Evolutionary conservation across 768 basidiomycete genomes (phyloP).

Genomic region (Pisolithus orientalis): DNA sequence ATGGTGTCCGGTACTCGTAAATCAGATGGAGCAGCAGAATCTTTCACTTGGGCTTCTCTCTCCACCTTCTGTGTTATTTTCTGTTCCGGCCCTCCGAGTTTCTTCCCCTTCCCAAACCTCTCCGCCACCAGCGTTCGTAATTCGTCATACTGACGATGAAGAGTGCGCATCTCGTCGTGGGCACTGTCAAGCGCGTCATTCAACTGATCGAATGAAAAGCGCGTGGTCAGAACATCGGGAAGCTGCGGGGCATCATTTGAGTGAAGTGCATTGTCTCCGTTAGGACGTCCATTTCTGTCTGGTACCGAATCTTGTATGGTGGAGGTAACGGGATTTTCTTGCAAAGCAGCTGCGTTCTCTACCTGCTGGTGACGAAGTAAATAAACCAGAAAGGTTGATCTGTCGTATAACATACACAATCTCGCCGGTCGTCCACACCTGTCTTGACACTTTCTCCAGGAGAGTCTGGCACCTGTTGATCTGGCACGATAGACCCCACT

Average conservation of each 20-base stretch:
- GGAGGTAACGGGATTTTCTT: neutral
- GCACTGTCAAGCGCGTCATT: conserved; percentile 19
- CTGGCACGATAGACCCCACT: too few species aligned
- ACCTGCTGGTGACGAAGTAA: too few species aligned
- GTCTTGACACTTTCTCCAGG: too few species aligned
- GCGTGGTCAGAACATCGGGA: neutral
- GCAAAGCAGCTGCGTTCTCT: too few species aligned
- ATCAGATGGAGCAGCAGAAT: neutral
- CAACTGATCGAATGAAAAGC: conserved; percentile 20
- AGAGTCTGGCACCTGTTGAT: too few species aligned
- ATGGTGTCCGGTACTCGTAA: neutral
- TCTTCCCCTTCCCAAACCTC: conserved; percentile 1
- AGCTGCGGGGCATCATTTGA: neutral
- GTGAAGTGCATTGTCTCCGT: neutral
- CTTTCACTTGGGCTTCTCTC: too few species aligned
- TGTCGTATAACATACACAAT: too few species aligned
- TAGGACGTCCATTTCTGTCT: neutral
- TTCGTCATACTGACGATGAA: conserved; percentile 21
- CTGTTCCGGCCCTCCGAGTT: neutral
- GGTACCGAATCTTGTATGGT: neutral
- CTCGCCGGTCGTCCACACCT: too few species aligned
- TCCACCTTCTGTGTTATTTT: neutral
- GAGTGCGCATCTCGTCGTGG: conserved; percentile 18
- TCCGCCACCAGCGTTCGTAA: conserved; percentile 14
- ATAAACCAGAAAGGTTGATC: too few species aligned